Conservation (phyloP, 176 grass and related monocot species). For the Juncus effusus region DNA sequence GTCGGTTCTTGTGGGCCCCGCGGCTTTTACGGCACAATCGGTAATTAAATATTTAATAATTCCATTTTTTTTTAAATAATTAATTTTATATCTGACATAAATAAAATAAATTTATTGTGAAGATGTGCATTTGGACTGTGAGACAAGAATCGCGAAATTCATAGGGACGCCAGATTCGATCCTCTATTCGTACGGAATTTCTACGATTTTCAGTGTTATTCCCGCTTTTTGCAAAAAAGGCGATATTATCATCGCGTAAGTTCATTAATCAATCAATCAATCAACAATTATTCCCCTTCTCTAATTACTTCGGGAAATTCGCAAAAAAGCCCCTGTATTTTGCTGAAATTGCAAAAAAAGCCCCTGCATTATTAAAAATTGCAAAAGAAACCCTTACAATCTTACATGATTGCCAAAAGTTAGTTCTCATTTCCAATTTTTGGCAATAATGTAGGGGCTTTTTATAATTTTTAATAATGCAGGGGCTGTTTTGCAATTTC, state of each 20-base stretch:
- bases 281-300: no score
- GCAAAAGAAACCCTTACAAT: no score
- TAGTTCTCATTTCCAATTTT: no score
- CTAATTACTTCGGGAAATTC: no score
- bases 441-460: no score
- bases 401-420: no score
- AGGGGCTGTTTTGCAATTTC: no score
- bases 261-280: conserved; percentile 34
- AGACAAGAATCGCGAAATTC: conserved; percentile 82
- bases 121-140: conserved; percentile 98
- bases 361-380: no score
- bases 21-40: conserved; percentile 95
- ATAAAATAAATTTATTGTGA: conserved; percentile 31
- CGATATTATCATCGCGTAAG: conserved; percentile 92
- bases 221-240: conserved; percentile 98
- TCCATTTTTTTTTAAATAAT: neutral
- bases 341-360: no score
- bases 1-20: conserved; percentile 94
- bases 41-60: conserved; percentile 39
- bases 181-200: conserved; percentile 94
- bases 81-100: conserved; percentile 26
- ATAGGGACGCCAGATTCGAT: conserved; percentile 83
- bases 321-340: no score
- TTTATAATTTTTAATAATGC: no score
- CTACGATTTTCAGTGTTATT: conserved; percentile 95